Percentiles rank a stretch among this genome's conserved stretches.
phyloP scores from a whole-genome alignment of 495 filamentous ascomycete genomes.

The Talaromyces proteolyticus region DNA sequence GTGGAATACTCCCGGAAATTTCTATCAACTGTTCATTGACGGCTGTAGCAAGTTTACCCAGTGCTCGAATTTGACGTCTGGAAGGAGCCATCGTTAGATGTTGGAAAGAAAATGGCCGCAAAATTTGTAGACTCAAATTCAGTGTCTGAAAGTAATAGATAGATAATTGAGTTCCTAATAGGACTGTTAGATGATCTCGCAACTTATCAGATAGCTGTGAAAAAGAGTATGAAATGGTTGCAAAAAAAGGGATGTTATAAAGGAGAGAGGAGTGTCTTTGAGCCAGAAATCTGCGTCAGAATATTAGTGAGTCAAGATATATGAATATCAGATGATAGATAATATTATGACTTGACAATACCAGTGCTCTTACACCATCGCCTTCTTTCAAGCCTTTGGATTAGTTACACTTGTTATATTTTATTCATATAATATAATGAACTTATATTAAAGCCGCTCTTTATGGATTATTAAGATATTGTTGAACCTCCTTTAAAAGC shows the following conservation, averaged over 20 bases:
- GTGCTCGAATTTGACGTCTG: too few species aligned
- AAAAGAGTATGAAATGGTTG: neutral
- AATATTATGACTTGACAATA: neutral
- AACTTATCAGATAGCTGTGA: neutral
- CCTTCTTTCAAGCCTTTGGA: neutral
- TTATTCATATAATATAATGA: too few species aligned
- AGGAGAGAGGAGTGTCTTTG: neutral
- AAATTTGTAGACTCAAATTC: neutral
- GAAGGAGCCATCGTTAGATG: neutral
- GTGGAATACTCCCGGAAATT: neutral
- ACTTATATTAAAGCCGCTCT: too few species aligned
- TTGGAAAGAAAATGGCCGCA: neutral
- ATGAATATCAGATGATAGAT: neutral
- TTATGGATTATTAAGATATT: too few species aligned
- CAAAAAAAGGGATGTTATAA: neutral
- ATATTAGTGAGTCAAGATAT: neutral
- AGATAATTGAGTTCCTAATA: neutral
- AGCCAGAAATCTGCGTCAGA: neutral
- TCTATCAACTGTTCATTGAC: neutral
- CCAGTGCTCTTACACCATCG: neutral
- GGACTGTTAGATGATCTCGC: neutral
- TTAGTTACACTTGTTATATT: too few species aligned
- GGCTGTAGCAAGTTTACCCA: neutral
- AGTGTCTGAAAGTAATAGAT: neutral
- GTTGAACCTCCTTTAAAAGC: too few species aligned